Conservation (phyloP, 768 basidiomycete genomes). For the Cystofilobasidium macerans region DNA sequence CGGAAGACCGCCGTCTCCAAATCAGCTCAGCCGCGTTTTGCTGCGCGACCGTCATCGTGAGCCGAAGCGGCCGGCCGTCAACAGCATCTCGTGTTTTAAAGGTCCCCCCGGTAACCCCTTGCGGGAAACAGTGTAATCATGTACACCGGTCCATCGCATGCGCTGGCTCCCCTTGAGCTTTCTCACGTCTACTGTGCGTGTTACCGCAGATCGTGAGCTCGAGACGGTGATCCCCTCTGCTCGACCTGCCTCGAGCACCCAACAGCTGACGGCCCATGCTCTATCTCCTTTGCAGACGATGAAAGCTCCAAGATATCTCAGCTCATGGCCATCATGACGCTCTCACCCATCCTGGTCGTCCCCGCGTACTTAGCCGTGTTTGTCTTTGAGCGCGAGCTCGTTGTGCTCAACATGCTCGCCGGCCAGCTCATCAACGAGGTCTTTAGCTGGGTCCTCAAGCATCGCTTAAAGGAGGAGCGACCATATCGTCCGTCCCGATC, state of each 20-base stretch:
- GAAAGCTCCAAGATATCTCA: not conserved
- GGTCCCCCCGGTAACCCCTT: too few species aligned
- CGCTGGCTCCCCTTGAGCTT: slow-evolving; percentile 19
- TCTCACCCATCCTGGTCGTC: slow-evolving; percentile 25
- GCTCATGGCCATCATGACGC: slow-evolving; percentile 18
- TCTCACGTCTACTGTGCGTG: slow-evolving; percentile 18
- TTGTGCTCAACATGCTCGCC: slow-evolving; percentile 20
- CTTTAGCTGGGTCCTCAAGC: slow-evolving; percentile 12
- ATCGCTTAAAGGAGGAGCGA: slow-evolving; percentile 6
- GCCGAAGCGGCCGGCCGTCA: too few species aligned
- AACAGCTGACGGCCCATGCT: not conserved
- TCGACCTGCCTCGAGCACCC: too few species aligned
- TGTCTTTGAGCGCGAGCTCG: slow-evolving; percentile 21
- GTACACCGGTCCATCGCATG: not conserved
- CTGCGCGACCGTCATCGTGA: too few species aligned
- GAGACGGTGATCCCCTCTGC: too few species aligned
- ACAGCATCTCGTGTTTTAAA: too few species aligned
- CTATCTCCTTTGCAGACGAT: not conserved
- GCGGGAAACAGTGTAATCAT: too few species aligned
- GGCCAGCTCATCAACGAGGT: slow-evolving; percentile 25
- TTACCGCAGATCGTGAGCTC: too few species aligned
- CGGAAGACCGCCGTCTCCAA: too few species aligned
- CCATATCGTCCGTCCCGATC: slow-evolving; percentile 15
- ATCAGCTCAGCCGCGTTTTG: too few species aligned
- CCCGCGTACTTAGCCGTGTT: slow-evolving; percentile 24